A percentile compares a stretch with the other conserved stretches of the same genome.
Conservation (phyloP, 2,329 filamentous ascomycete species). For the Diplodia sapinea region DNA sequence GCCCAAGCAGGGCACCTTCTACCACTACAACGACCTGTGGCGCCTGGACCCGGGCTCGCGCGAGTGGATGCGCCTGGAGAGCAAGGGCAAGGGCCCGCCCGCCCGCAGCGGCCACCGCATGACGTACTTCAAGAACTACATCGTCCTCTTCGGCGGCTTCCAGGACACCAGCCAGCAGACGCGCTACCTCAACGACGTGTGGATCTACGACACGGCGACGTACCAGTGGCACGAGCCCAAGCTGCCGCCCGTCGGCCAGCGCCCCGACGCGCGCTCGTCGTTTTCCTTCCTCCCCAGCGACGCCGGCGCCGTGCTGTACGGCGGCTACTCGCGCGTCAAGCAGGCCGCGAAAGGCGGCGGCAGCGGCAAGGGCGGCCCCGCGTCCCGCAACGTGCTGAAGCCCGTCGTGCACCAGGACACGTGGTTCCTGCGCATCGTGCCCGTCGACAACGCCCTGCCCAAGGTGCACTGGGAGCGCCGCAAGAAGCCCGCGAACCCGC, state of each 20-base stretch:
- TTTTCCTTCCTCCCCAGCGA: slow-evolving; percentile 94
- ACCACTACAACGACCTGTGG: slow-evolving; percentile 99
- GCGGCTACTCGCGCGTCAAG: slow-evolving; percentile 93
- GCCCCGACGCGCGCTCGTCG: slow-evolving; percentile 88
- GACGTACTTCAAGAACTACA: slow-evolving; percentile 97
- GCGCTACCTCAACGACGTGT: slow-evolving; percentile 90
- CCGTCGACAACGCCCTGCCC: slow-evolving; percentile 69
- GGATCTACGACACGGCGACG: slow-evolving; percentile 91
- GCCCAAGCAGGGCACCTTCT: slow-evolving; percentile 97
- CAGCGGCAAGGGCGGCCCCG: slow-evolving; percentile 54
- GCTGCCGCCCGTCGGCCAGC: slow-evolving; percentile 77
- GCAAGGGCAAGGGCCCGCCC: slow-evolving; percentile 76
- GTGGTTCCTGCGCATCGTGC: slow-evolving; percentile 85
- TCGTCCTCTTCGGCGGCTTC: slow-evolving; percentile 94
- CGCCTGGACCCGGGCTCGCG: slow-evolving; percentile 79
- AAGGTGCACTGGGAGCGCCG: slow-evolving; percentile 87
- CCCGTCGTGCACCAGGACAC: slow-evolving; percentile 94
- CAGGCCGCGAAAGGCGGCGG: slow-evolving; percentile 57
- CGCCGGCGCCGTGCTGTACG: slow-evolving; percentile 85
- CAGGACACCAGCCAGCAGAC: slow-evolving; percentile 96
- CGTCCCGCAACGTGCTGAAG: slow-evolving; percentile 75
- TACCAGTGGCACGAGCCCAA: slow-evolving; percentile 82
- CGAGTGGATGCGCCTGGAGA: slow-evolving; percentile 91
- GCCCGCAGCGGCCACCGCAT: slow-evolving; percentile 92
- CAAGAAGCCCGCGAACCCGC: slow-evolving; percentile 89